Evolutionary conservation across 2,329 filamentous ascomycete genomes (phyloP), one percentile per base, ranked within the genome.

Genomic region (Celoporthe dispersa): DNA sequence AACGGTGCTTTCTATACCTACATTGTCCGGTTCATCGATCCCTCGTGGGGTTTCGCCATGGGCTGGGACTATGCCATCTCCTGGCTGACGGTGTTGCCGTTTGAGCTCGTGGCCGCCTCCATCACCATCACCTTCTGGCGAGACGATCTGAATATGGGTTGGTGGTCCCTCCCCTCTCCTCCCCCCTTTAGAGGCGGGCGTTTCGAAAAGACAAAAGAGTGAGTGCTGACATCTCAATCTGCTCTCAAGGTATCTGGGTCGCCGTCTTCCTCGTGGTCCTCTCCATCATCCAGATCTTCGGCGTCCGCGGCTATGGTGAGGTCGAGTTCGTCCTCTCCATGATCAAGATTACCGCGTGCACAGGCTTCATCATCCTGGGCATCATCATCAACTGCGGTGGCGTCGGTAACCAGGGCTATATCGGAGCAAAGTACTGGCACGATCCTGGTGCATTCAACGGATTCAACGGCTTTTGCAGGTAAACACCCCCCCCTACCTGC

Each of bases 1-100:
- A 88, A 88, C 70, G 88, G 88, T 61, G 87, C 86, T 72, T 90
- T 90, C 79, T 88, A 86, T 77, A 85, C 84, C n/a, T 90, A 90
- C 74, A 83, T 86, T 60, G 83, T 86, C 66, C 85, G 87, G 64
- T 90, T 90, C 73, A 80, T 90, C 70, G 88, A 90, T 73, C 88
- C 88, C 35, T 84, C 87, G 25, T 86, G 85, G 84, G 84, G 85
- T 25, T 87, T 87, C 65, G 85, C 85, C 55, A 81, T 85, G 70
- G 86, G 86, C 33, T 86, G 84, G 84, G 82, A 87, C 74, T 87
- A 87, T 66, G 82, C 83, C 3, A 78, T 87, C 59, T 78, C 80
- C 14, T 86, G 85, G 81, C 75, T 85, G 28, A 83, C 83, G 11
- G 77, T 86, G 35, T 75, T 87, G 11, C 85, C 86, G 3, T 86